Conservation (phyloP, 2,329 filamentous ascomycete genomes). For the Cercospora sesami region DNA sequence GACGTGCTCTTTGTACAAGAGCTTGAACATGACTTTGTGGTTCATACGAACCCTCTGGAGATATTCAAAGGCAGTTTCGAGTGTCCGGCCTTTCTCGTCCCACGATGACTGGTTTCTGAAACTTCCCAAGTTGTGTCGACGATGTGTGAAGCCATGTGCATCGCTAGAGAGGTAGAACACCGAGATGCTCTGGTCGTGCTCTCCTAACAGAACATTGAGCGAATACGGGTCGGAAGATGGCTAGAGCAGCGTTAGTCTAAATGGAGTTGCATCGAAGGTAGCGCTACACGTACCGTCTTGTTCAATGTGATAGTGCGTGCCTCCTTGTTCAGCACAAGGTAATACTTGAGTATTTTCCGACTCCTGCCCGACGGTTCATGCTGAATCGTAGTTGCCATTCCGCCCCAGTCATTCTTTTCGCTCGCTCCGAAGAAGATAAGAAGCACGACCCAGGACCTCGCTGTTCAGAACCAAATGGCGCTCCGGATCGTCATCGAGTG, state of each 20-base stretch:
- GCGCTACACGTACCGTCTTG: not conserved
- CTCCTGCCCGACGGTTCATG: not conserved
- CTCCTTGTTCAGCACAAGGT: not conserved
- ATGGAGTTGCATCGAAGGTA: not conserved
- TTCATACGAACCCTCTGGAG: fast-evolving
- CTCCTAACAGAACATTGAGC: not conserved
- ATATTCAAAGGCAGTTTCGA: not conserved
- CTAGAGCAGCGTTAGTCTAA: not conserved
- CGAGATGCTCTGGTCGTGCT: not conserved
- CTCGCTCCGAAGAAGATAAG: not conserved
- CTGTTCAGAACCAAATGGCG: not conserved
- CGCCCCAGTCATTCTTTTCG: not conserved
- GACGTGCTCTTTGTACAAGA: not conserved
- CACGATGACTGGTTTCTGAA: not conserved
- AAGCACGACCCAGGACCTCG: not conserved
- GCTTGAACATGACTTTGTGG: not conserved
- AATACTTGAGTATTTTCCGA: not conserved
- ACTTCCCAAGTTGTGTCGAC: not conserved
- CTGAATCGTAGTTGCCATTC: not conserved
- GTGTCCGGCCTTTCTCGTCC: not conserved
- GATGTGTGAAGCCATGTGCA: not conserved
- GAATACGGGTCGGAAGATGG: not conserved
- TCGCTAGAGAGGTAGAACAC: not conserved
- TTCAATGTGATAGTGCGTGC: not conserved
- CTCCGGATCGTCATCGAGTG: not conserved